Evolutionary conservation across 2,329 filamentous ascomycete species (phyloP).

Genomic region (Penicillium oxalicum): DNA sequence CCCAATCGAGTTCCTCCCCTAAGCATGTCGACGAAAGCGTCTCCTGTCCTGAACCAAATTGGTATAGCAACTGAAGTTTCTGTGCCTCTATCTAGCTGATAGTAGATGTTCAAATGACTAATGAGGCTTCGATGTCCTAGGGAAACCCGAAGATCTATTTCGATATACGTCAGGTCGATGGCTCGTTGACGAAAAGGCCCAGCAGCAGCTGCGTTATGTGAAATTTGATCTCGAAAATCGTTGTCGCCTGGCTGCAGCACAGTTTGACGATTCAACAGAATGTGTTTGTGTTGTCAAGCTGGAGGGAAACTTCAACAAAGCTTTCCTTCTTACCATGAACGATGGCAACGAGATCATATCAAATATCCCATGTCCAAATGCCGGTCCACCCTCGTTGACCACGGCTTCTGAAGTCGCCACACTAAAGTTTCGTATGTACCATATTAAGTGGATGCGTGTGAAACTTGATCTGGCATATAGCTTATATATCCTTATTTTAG

Average conservation of each 20-base stretch:
- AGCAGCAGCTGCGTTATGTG: slow-evolving; percentile 18
- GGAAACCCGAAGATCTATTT: slow-evolving; percentile 16
- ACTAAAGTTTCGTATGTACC: slow-evolving; percentile 20
- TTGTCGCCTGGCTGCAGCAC: slow-evolving; percentile 21
- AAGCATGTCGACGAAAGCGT: not conserved
- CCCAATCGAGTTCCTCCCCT: not conserved
- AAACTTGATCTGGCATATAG: not conserved
- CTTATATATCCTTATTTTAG: not conserved
- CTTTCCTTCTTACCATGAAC: slow-evolving; percentile 19
- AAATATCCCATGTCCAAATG: slow-evolving; percentile 23
- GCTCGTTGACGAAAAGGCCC: slow-evolving; percentile 19
- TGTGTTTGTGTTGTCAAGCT: slow-evolving; percentile 16
- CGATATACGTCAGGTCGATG: slow-evolving; percentile 26
- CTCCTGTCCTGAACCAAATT: not conserved
- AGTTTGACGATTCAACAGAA: slow-evolving; percentile 13
- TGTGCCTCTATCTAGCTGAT: not conserved
- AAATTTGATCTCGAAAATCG: slow-evolving; percentile 27
- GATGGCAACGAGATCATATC: slow-evolving; percentile 20
- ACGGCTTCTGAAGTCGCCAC: slow-evolving; percentile 37
- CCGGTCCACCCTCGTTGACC: slow-evolving; percentile 17
- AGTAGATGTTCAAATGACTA: not conserved
- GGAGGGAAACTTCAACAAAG: slow-evolving; percentile 18
- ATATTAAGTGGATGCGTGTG: not conserved
- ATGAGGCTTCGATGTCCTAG: not conserved
- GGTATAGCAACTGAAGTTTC: not conserved